Evolutionary conservation across 495 filamentous ascomycete species (phyloP).

Genomic region (Penicillium malachiteum): DNA sequence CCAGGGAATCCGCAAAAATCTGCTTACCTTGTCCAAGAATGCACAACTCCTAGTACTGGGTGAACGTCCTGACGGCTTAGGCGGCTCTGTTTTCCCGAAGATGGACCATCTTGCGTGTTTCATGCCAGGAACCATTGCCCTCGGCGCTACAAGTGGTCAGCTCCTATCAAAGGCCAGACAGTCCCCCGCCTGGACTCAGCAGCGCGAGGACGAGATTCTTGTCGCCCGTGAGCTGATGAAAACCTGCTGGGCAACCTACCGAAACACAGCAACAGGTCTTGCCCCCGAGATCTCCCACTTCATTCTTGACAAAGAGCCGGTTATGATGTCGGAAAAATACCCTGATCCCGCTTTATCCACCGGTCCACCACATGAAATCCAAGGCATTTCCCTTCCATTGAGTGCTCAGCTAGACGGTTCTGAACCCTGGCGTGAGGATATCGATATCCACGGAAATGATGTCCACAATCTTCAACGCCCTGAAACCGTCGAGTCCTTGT

Average conservation of each 20-base stretch:
- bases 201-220: constrained; percentile 81
- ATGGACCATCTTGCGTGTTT: constrained; percentile 99
- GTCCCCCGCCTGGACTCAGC: constrained; percentile 64
- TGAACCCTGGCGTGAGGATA: constrained; percentile 66
- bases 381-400: constrained; percentile 34
- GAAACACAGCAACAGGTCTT: constrained; percentile 79
- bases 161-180: constrained; percentile 72
- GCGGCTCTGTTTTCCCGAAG: constrained; percentile 67
- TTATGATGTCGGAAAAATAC: constrained; percentile 43
- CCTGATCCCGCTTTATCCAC: constrained; percentile 31
- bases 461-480: constrained; percentile 93
- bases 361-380: constrained; percentile 26
- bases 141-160: constrained; percentile 78
- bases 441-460: constrained; percentile 71
- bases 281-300: constrained; percentile 94
- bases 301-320: constrained; percentile 57
- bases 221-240: constrained; percentile 89
- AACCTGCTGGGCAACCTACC: constrained; percentile 97
- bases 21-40: constrained; percentile 81
- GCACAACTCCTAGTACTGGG: constrained; percentile 81
- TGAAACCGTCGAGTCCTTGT: constrained; percentile 90
- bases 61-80: constrained; percentile 77
- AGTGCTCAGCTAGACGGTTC: constrained; percentile 21
- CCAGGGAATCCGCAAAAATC: constrained; percentile 81
- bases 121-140: constrained; percentile 92